These are phyloP conservation scores for Waltergamsia citrina DNA, from an alignment of 2,329 filamentous ascomycete species.

Conservation along the genomic window DNA sequence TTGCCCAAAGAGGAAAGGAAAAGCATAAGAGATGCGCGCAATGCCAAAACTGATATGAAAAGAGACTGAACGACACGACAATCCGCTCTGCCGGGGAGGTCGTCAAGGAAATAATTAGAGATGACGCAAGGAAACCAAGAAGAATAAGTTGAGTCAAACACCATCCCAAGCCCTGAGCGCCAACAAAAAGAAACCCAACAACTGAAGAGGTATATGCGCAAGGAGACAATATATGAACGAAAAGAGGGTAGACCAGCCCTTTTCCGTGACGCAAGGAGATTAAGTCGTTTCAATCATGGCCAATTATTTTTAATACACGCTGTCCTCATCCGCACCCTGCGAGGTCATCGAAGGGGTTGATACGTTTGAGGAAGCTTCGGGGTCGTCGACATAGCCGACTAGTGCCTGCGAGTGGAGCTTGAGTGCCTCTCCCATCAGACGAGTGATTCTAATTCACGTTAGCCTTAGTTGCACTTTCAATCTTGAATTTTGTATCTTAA, in stretches of 20 bases:
- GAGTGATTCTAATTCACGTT: conserved; percentile 59
- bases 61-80: conserved; percentile 15
- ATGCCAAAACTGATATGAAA: conserved; percentile 7
- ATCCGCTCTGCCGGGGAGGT: conserved; percentile 26
- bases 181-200: conserved; percentile 10
- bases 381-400: conserved; percentile 85
- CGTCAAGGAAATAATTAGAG: conserved; percentile 21
- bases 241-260: conserved; percentile 7
- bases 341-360: conserved; percentile 65
- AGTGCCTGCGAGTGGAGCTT: conserved; percentile 93
- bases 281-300: conserved; percentile 39
- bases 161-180: conserved; percentile 11
- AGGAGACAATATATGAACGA: conserved; percentile 9
- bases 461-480: conserved; percentile 5
- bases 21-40: too few species aligned
- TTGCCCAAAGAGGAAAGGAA: too few species aligned
- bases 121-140: conserved; percentile 11
- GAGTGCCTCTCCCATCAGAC: conserved; percentile 97
- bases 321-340: conserved; percentile 61
- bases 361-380: conserved; percentile 58
- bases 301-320: conserved; percentile 53
- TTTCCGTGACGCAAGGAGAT: conserved; percentile 10
- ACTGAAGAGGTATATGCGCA: conserved; percentile 20
- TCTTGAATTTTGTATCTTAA: conserved; percentile 16
- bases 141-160: conserved; percentile 14